phyloP scores from a whole-genome alignment of 768 basidiomycete species.

The Podaxis carcinomalis region DNA sequence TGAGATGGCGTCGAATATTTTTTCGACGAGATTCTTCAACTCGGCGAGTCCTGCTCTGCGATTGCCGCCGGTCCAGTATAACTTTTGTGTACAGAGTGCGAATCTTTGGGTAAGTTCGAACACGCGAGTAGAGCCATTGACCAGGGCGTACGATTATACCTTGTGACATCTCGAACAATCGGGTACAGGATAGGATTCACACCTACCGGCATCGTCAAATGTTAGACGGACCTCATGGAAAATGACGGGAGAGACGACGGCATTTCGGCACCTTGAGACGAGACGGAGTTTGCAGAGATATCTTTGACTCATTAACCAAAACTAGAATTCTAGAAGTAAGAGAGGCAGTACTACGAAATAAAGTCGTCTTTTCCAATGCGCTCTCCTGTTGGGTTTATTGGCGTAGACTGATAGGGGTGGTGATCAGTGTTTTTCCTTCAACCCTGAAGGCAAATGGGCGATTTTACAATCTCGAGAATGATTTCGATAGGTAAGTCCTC shows the following conservation, averaged over 20 bases:
- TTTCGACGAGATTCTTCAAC: neutral
- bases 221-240: neutral
- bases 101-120: neutral
- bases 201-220: neutral
- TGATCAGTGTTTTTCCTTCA: too few relatives aligned
- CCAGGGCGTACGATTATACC: too few relatives aligned
- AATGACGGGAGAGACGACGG: neutral
- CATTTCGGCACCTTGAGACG: neutral
- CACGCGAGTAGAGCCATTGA: neutral
- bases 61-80: too few relatives aligned
- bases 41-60: neutral
- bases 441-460: too few relatives aligned
- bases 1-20: neutral
- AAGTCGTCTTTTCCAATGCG: neutral
- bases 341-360: too few relatives aligned
- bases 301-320: too few relatives aligned
- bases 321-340: too few relatives aligned
- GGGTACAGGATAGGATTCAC: too few relatives aligned
- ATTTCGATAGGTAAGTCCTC: neutral
- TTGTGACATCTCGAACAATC: neutral
- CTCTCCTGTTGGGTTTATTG: neutral
- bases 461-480: neutral
- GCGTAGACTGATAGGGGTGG: neutral
- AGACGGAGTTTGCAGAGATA: neutral
- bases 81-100: neutral